Conservation (phyloP, 2,329 filamentous ascomycete genomes). For the Trichophyton benhamiae region DNA sequence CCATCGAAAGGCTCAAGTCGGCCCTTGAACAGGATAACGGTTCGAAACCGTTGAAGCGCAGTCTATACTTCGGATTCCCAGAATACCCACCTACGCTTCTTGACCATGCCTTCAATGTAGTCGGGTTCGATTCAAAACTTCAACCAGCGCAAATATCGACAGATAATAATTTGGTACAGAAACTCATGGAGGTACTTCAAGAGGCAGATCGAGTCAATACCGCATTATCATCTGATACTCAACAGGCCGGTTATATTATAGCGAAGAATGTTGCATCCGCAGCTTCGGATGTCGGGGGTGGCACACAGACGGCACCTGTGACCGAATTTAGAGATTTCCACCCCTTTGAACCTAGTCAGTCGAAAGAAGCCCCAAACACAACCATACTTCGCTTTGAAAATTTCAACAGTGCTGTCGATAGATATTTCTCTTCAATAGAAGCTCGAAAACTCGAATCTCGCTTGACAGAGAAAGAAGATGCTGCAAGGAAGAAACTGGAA, state of each 20-base stretch:
- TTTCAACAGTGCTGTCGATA: conserved; percentile 88
- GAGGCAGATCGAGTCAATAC: conserved; percentile 59
- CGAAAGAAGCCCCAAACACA: conserved; percentile 53
- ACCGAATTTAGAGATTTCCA: conserved; percentile 78
- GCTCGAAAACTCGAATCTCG: conserved; percentile 81
- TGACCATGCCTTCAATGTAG: conserved; percentile 66
- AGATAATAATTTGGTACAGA: conserved; percentile 50
- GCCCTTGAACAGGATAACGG: conserved; percentile 59
- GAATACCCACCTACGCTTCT: conserved; percentile 80
- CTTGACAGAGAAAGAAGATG: conserved; percentile 67
- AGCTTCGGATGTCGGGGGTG: conserved; percentile 25
- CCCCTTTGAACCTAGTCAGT: conserved; percentile 74
- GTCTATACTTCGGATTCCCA: conserved; percentile 69
- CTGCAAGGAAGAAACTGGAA: conserved; percentile 72
- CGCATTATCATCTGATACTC: conserved; percentile 53
- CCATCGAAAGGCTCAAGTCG: conserved; percentile 56
- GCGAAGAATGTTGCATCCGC: conserved; percentile 46
- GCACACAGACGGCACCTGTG: conserved; percentile 13
- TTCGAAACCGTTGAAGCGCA: conserved; percentile 62
- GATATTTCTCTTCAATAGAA: conserved; percentile 94
- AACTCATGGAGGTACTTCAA: conserved; percentile 55
- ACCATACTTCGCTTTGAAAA: conserved; percentile 64
- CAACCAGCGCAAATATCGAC: conserved; percentile 59
- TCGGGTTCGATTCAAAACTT: conserved; percentile 55
- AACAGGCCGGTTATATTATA: conserved; percentile 74